Evolutionary conservation across 352 stramenopile genomes (phyloP).

Genomic region (Phytophthora citricola): DNA sequence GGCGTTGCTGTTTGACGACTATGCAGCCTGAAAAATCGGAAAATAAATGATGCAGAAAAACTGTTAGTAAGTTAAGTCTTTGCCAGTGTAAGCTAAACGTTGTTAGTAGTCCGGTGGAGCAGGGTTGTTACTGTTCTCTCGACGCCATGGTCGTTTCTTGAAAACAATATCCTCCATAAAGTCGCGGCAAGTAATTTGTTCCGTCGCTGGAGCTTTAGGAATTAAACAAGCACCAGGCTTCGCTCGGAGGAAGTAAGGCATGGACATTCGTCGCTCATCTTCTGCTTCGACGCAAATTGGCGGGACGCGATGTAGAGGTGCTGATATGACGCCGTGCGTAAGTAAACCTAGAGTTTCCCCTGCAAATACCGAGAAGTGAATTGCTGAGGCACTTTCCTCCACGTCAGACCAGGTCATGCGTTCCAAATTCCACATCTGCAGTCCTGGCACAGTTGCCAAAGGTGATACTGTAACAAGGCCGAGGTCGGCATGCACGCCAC

Average conservation of each 20-base stretch:
- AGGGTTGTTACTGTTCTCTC: slow-evolving; percentile 45
- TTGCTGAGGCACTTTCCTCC: slow-evolving; percentile 56
- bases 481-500: slow-evolving; percentile 80
- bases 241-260: slow-evolving; percentile 83
- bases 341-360: slow-evolving; percentile 80
- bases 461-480: slow-evolving; percentile 84
- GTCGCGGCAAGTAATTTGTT: slow-evolving; percentile 72
- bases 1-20: slow-evolving; percentile 32
- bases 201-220: slow-evolving; percentile 37
- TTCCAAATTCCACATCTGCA: slow-evolving; percentile 90
- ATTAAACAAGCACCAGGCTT: slow-evolving; percentile 68
- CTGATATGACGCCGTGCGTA: slow-evolving; percentile 76
- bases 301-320: slow-evolving; percentile 79
- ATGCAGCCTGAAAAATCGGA: slow-evolving; percentile 3
- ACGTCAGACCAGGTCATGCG: slow-evolving; percentile 85
- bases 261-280: slow-evolving; percentile 79
- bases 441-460: slow-evolving; percentile 68
- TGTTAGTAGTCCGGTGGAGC: slow-evolving; percentile 58
- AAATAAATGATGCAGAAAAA: slow-evolving; percentile 12
- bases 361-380: slow-evolving; percentile 86
- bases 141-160: slow-evolving; percentile 80
- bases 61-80: neutral
- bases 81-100: neutral
- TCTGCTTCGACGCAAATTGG: slow-evolving; percentile 68
- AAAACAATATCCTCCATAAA: slow-evolving; percentile 89